Percentiles rank a stretch among this genome's conserved stretches.
Evolutionary conservation across 2,329 filamentous ascomycete genomes (phyloP).

Genomic region (Penicillium sp.): DNA sequence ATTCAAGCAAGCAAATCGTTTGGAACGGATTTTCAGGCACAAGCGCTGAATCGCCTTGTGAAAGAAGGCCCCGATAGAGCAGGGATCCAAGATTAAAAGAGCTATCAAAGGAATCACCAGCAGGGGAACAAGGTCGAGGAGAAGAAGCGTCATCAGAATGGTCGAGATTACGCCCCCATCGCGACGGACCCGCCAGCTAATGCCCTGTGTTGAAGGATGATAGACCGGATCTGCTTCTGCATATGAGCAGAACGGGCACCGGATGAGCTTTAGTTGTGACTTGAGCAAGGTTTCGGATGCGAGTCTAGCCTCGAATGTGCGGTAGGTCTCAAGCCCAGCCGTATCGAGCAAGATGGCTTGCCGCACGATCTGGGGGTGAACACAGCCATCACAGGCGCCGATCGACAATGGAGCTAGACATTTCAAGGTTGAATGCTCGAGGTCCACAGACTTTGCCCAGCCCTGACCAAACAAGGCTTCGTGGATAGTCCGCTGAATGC

Average conservation of each 20-base stretch:
- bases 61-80: slow-evolving; percentile 49
- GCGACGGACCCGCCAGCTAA: slow-evolving; percentile 53
- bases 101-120: slow-evolving; percentile 51
- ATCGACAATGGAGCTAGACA: slow-evolving; percentile 71
- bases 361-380: slow-evolving; percentile 63
- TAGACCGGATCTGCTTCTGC: slow-evolving; percentile 79
- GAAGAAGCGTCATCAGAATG: slow-evolving; percentile 43
- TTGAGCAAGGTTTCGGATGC: slow-evolving; percentile 69
- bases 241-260: slow-evolving; percentile 87
- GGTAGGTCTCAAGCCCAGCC: slow-evolving; percentile 64
- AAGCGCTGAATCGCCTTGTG: slow-evolving; percentile 59
- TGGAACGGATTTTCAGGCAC: slow-evolving; percentile 63
- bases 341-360: slow-evolving; percentile 65
- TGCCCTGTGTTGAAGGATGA: slow-evolving; percentile 49
- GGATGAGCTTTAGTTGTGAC: slow-evolving; percentile 67
- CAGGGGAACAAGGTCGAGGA: slow-evolving; percentile 43
- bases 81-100: slow-evolving; percentile 51
- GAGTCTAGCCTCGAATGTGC: slow-evolving; percentile 71
- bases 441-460: slow-evolving; percentile 74
- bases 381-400: slow-evolving; percentile 64
- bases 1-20: slow-evolving; percentile 71
- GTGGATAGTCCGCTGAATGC: slow-evolving; percentile 72
- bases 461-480: slow-evolving; percentile 92
- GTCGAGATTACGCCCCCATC: slow-evolving; percentile 49
- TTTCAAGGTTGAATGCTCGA: slow-evolving; percentile 64